phyloP scores from a whole-genome alignment of 2,329 filamentous ascomycete genomes.

The Colletotrichum kahawae region DNA sequence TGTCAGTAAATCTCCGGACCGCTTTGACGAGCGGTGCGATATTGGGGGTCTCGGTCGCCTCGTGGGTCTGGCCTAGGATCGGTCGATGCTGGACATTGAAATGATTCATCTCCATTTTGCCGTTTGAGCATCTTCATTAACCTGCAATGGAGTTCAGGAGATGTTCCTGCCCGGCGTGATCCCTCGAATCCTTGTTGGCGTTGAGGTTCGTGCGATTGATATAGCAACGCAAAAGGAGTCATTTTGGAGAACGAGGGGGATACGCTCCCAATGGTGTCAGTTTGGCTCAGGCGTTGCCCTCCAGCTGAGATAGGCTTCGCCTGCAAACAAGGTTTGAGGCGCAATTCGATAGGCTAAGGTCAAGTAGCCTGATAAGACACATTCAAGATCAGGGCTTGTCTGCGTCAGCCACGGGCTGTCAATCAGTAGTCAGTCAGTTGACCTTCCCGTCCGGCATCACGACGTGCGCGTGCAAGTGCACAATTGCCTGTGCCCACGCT shows the following conservation, averaged over 20 bases:
- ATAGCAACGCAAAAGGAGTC: constrained; percentile 16
- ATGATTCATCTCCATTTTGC: constrained; percentile 5
- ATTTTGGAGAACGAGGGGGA: background rate
- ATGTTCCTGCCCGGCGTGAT: background rate
- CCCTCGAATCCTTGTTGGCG: constrained; percentile 1
- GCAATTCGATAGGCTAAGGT: background rate
- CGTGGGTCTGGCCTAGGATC: background rate
- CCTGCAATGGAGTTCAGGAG: background rate
- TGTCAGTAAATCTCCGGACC: constrained; percentile 18
- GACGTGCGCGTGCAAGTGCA: background rate
- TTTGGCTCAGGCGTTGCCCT: background rate
- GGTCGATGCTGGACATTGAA: background rate
- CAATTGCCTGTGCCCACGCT: constrained; percentile 10
- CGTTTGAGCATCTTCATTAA: background rate
- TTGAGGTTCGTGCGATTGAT: constrained; percentile 22
- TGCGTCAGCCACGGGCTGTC: background rate
- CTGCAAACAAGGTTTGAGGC: constrained; percentile 3
- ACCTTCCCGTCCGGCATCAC: background rate
- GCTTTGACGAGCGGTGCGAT: background rate
- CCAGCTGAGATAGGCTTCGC: background rate
- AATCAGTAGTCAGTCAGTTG: background rate
- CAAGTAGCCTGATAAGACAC: background rate
- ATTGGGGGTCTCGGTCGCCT: constrained; percentile 17
- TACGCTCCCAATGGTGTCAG: background rate
- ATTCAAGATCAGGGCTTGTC: background rate